These are phyloP conservation scores for Candida oleophila DNA, from an alignment of 805 yeast species.

Conservation along the genomic window DNA sequence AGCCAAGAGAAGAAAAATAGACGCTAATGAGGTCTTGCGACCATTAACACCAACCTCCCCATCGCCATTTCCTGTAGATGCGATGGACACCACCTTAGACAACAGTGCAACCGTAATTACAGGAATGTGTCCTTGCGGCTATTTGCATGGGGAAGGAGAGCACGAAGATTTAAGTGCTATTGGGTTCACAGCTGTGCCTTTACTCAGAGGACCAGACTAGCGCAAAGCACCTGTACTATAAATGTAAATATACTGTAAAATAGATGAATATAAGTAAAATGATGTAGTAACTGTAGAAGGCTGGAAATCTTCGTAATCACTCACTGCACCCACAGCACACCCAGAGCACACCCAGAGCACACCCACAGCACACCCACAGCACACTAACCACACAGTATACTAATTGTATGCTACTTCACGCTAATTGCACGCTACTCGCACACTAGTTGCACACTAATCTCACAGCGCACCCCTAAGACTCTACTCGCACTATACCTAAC, in stretches of 20 bases:
- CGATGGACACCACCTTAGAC: not conserved
- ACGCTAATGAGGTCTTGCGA: not conserved
- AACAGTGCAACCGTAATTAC: not conserved
- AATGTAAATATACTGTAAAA: not conserved
- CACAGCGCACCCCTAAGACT: no score
- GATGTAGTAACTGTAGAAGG: no score
- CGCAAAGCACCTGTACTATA: not conserved
- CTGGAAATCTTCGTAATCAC: no score
- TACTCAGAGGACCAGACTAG: slow-evolving; percentile 6
- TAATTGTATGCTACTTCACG: no score
- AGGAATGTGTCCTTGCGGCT: slow-evolving; percentile 8
- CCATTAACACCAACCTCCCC: slow-evolving; percentile 5
- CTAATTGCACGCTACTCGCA: no score
- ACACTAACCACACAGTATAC: no score
- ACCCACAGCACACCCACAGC: no score
- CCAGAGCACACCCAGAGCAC: no score
- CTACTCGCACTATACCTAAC: no score
- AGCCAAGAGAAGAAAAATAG: slow-evolving; percentile 1
- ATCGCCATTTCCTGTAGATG: not conserved
- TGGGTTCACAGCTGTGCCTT: slow-evolving; percentile 4
- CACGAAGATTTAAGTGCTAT: slow-evolving; percentile 6
- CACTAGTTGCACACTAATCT: no score
- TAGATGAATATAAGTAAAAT: not conserved
- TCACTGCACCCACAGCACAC: no score
- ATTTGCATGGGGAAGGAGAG: slow-evolving; percentile 8